Base-by-base conservation (phyloP, 345 rosid species). In the Gossypium turneri region DNA sequence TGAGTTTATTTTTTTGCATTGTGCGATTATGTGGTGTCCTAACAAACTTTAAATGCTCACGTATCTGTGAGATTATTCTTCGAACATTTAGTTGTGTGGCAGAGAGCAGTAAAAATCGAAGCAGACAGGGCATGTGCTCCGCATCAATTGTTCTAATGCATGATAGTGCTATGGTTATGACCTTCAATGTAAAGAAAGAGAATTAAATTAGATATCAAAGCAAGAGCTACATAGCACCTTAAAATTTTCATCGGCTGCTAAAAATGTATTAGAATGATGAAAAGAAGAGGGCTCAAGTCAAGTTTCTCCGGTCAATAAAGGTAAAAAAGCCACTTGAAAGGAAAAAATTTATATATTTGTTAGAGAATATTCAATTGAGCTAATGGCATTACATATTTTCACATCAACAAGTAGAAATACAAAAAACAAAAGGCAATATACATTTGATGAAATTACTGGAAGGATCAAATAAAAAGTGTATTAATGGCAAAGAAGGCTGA, bases 51-150 rank as follows among this genome's bases (percentile, higher is more conserved):
- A 90, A 75, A 77, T 93, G 89, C 77, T 87, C 85, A 0, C 94
- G 90, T 59, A 93, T 87, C 76, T 86, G 88, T 12, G 87, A 83
- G 75, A 93, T 85, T 81, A 93, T 88, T 79, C 91, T 88, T 73
- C 90, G 85, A 78, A 79, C 90, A 76, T 89, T 93, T 67, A 73
- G 77, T 45, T 86, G 85, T 51, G 90, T 86, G 56, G 97, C 97
- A 11, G 93, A 92, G 78, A 93, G 97, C 73, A 93, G 80, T 73
- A 93, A 83, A 82, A 89, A 89, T 75, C 93, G 84, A 73, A 90
- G 90, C 67, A 93, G 80, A 81, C 86, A 86, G 3, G 96, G 90
- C 88, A 93, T 84, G 62, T 89, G 88, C 83, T 89, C 92, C 25
- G 84, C 88, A 2, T 93, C 94, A 17, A 85, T 83, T 57, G 97